Evolutionary conservation across 1,284 basidiomycete genomes (phyloP), one percentile per base, ranked within the genome.

Genomic region (Cutaneotrichosporon sp.): DNA sequence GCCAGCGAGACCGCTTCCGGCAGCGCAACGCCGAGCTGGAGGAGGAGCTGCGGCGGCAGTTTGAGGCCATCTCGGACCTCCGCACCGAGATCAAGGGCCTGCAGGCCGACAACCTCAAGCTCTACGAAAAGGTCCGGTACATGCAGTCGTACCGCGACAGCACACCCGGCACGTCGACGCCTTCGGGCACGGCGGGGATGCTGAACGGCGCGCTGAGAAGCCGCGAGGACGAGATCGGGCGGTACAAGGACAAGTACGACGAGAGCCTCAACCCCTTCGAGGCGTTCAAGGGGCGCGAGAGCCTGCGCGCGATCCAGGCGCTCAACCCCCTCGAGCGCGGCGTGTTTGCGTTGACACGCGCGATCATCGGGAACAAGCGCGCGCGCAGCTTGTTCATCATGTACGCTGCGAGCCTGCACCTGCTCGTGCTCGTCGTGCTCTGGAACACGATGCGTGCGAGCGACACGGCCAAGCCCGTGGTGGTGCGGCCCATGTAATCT

Each of bases 261-360:
- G 92, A 97, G 77, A 86, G 89, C 52, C 92, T 98, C 87, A 97
- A 99, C 73, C 95, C 95, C 0, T 99, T 98, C 77, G 93, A 97
- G 77, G 91, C 90, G 4, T 98, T 99, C 84, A 87, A 93, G 63
- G 94, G 95, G 4, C 83, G 92, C 74, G 94, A 95, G 72, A 72
- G 91, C 85, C 89, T 90, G 34, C 84, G 94, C 49, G 95, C 92
- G 1, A 91, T 95, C 62, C 88, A 94, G 67, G 90, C 89, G 38
- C 84, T 99, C 33, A 97, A 98, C 73, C 91, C 92, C 1, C 83
- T 97, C 9, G 95, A 99, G 75, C 86, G 93, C 27, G 88, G 89
- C 16, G 87, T 97, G 1, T 88, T 98, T 59, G 84, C 87, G 18
- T 81, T 98, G 14, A 95, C 95, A 0, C 86, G 90, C 22, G 84